Evolutionary conservation across 2,329 filamentous ascomycete genomes (phyloP).

Genomic region (Hypoxylon sp.): DNA sequence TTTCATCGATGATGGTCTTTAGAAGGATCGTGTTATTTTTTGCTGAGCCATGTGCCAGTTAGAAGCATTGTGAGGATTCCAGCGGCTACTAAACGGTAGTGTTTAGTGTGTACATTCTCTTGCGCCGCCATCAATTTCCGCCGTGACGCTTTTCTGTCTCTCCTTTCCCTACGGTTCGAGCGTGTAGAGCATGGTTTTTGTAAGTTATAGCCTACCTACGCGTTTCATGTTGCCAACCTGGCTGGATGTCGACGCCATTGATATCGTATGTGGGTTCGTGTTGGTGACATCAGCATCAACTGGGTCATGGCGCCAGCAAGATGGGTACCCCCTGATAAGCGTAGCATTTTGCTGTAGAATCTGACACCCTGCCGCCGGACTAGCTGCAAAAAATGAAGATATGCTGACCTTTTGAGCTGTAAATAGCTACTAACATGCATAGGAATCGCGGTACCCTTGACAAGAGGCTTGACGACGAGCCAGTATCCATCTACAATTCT

Average conservation of each 20-base stretch:
- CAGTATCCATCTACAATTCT: not conserved
- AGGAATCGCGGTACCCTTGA: not conserved
- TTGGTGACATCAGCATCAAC: not conserved
- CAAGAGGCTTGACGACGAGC: not conserved
- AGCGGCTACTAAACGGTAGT: not conserved
- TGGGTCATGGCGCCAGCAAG: not conserved
- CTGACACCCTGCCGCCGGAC: not conserved
- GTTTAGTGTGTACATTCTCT: no score
- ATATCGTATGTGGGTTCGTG: not conserved
- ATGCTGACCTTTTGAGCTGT: slow-evolving; percentile 8
- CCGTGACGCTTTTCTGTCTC: not conserved
- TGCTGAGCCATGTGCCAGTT: not conserved
- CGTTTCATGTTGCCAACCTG: not conserved
- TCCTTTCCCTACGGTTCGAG: not conserved
- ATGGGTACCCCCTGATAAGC: not conserved
- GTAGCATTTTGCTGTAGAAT: not conserved
- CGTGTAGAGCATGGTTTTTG: not conserved
- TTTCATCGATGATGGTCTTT: no score
- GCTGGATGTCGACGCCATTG: not conserved
- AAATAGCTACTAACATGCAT: not conserved
- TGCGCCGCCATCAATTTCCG: not conserved
- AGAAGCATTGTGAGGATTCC: not conserved
- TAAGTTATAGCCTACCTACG: not conserved
- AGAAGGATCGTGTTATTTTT: not conserved
- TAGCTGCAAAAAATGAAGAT: not conserved